These are phyloP conservation scores for Puccinia hordei DNA, from an alignment of 1,284 basidiomycete genomes.

Conservation along the genomic window DNA sequence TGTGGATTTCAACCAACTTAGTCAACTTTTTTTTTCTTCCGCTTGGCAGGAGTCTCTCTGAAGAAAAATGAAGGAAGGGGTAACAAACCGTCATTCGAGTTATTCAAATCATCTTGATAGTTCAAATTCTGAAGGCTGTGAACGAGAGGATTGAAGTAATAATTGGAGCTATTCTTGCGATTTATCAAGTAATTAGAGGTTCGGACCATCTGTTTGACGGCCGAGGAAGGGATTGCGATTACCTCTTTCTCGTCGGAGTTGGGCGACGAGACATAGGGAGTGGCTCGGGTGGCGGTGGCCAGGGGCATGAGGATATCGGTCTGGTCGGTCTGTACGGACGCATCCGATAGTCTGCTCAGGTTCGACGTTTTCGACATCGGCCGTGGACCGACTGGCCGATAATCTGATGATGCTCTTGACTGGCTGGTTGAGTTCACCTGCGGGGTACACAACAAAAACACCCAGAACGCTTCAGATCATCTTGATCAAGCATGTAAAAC, in stretches of 20 bases:
- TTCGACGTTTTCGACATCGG: slow-evolving; percentile 1
- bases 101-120: slow-evolving; percentile 24
- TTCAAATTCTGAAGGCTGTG: not conserved
- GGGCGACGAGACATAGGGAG: not conserved
- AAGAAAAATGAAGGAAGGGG: not conserved
- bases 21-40: not conserved
- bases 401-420: not conserved
- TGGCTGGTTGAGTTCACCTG: not conserved
- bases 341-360: slow-evolving; percentile 7
- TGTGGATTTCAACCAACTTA: not conserved
- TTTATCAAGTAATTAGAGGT: slow-evolving; percentile 26
- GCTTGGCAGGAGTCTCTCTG: not conserved
- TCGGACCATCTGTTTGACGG: slow-evolving; percentile 25
- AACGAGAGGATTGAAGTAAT: not conserved
- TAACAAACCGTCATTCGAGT: slow-evolving; percentile 14
- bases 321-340: not conserved
- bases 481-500: not conserved
- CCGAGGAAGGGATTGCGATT: slow-evolving; percentile 16
- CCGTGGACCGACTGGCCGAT: slow-evolving; percentile 2
- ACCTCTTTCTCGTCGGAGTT: not conserved
- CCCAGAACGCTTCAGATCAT: not conserved
- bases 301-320: slow-evolving; percentile 15
- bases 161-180: slow-evolving; percentile 26
- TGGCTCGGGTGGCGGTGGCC: not conserved
- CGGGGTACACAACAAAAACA: not conserved